phyloP scores from a whole-genome alignment of 345 rosid species.

The Eutrema japonicum region DNA sequence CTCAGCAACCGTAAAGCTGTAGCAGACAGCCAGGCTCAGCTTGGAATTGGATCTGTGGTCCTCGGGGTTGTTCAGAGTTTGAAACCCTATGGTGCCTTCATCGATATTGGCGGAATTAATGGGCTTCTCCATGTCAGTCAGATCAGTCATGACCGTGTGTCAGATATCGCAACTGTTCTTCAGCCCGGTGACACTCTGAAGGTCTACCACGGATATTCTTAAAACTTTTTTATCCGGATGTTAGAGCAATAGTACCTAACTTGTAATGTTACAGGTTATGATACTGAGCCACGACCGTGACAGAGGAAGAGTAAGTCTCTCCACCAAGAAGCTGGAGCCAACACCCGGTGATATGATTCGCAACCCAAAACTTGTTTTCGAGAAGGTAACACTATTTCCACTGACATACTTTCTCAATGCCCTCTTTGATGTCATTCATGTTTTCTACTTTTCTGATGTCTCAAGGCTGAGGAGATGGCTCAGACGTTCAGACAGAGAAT shows the following conservation, averaged over 20 bases:
- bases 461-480: conserved; percentile 99
- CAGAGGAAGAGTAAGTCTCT: conserved; percentile 95
- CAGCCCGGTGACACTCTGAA: conserved; percentile 95
- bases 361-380: conserved; percentile 95
- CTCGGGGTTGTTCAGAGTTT: conserved; percentile 90
- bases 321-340: conserved; percentile 96
- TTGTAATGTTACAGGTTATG: conserved; percentile 67
- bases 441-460: conserved; percentile 15
- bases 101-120: conserved; percentile 93
- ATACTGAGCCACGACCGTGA: conserved; percentile 96
- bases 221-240: neutral
- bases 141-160: conserved; percentile 94
- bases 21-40: conserved; percentile 96
- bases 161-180: conserved; percentile 94
- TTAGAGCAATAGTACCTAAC: conserved; percentile 22
- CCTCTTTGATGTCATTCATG: neutral
- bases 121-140: conserved; percentile 99
- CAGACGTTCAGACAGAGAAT: conserved; percentile 97
- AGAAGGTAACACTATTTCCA: conserved; percentile 63
- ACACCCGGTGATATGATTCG: conserved; percentile 99
- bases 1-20: conserved; percentile 98
- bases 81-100: conserved; percentile 96
- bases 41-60: conserved; percentile 94
- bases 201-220: conserved; percentile 46
- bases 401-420: neutral